Percentiles rank a stretch among this genome's conserved stretches.
phyloP scores from a whole-genome alignment of 441 rosid species.

The Capsella rubella region DNA sequence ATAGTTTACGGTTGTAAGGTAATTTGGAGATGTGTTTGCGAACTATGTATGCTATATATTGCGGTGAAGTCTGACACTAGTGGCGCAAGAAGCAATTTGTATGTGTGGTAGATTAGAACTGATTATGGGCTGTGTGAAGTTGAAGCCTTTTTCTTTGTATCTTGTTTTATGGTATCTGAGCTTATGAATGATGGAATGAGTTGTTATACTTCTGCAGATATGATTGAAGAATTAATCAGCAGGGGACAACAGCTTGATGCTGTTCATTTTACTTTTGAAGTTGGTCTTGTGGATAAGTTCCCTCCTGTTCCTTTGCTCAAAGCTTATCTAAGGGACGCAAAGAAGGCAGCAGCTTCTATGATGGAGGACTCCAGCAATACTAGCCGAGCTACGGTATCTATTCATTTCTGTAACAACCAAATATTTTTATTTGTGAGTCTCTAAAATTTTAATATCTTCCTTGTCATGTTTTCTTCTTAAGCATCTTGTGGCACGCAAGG shows the following conservation, averaged over 20 bases:
- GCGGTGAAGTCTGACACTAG: background rate
- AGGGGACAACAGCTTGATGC: constrained; percentile 98
- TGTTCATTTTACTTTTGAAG: constrained; percentile 93
- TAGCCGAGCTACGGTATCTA: constrained; percentile 84
- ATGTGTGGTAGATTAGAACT: background rate
- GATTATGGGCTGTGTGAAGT: constrained; percentile 13
- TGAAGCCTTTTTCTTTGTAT: constrained; percentile 13
- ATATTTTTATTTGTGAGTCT: background rate
- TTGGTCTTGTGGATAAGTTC: constrained; percentile 81
- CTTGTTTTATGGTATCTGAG: constrained; percentile 9
- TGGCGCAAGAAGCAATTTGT: background rate
- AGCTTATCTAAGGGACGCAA: constrained; percentile 86
- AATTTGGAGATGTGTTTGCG: background rate
- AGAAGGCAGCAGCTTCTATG: constrained; percentile 82
- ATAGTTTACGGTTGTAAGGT: background rate
- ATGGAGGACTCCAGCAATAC: constrained; percentile 83
- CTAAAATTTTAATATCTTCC: background rate
- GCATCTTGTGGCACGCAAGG: constrained; percentile 88
- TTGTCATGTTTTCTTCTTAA: constrained; percentile 40
- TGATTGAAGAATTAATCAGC: constrained; percentile 74
- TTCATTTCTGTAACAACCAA: background rate
- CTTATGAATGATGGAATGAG: background rate
- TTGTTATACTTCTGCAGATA: constrained; percentile 38
- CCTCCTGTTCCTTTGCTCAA: constrained; percentile 91
- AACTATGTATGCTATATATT: background rate